Conservation (phyloP, 2,329 filamentous ascomycete genomes). For the Rhynchosporium secalis region DNA sequence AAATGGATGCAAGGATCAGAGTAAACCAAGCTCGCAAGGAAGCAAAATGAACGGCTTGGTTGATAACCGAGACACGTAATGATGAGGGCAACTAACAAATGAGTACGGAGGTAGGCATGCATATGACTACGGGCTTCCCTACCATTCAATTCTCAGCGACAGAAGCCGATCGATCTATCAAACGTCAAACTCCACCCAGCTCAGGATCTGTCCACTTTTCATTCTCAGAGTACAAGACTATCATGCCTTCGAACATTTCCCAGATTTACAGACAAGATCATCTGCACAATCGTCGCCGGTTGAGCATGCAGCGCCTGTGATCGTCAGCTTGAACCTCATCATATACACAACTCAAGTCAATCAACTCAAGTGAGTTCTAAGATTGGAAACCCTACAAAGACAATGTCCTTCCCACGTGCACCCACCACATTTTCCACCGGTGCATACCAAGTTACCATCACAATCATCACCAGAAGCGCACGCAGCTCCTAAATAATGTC, state of each 20-base stretch:
- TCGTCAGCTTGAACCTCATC: not conserved
- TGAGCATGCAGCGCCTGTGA: constrained; percentile 18
- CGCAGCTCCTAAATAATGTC: constrained; percentile 4
- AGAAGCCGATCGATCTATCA: too few relatives aligned
- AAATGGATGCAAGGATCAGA: too few relatives aligned
- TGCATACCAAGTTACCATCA: constrained; percentile 14
- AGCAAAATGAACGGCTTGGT: too few relatives aligned
- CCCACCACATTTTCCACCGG: constrained; percentile 9
- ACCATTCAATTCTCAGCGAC: too few relatives aligned
- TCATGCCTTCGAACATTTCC: constrained; percentile 21
- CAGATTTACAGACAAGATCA: constrained; percentile 20
- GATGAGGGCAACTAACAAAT: too few relatives aligned
- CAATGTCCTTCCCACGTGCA: constrained; percentile 17
- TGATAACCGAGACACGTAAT: too few relatives aligned
- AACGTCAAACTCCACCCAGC: too few relatives aligned
- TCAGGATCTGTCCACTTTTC: too few relatives aligned
- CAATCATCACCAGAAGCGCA: constrained; percentile 16
- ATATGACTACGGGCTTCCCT: too few relatives aligned
- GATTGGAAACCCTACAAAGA: not conserved
- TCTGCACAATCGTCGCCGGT: constrained; percentile 25
- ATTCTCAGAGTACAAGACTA: not conserved
- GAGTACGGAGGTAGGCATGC: too few relatives aligned
- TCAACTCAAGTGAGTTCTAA: not conserved
- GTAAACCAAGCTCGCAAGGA: too few relatives aligned
- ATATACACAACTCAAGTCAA: too few relatives aligned